phyloP scores from a whole-genome alignment of 768 basidiomycete genomes.

The Leccinum sublutescens region DNA sequence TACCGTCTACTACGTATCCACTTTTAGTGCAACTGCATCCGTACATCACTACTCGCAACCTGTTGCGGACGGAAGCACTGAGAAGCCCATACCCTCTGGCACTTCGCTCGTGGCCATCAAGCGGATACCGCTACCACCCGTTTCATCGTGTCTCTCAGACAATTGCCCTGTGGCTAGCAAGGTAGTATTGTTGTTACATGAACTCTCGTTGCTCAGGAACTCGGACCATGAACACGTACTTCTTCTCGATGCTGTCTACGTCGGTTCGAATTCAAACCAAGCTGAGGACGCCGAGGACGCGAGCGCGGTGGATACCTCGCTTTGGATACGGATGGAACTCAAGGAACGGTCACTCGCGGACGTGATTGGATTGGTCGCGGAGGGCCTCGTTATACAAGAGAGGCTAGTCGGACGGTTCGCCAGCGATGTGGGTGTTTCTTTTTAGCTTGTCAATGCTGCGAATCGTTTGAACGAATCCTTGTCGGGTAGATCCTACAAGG shows the following conservation, averaged over 20 bases:
- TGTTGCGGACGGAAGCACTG: slow-evolving; percentile 31
- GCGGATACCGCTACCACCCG: slow-evolving; percentile 55
- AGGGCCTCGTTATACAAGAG: slow-evolving; percentile 66
- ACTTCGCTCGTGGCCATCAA: slow-evolving; percentile 71
- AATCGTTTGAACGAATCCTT: slow-evolving; percentile 1
- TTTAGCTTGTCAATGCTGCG: neutral
- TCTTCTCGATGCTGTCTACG: slow-evolving; percentile 67
- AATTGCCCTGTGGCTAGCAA: slow-evolving; percentile 50
- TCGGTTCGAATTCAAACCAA: slow-evolving; percentile 43
- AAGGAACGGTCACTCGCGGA: slow-evolving; percentile 89
- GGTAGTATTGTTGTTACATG: slow-evolving; percentile 58
- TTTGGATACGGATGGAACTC: slow-evolving; percentile 89
- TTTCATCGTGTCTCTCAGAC: slow-evolving; percentile 28
- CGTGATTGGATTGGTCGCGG: slow-evolving; percentile 60
- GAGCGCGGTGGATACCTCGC: slow-evolving; percentile 45
- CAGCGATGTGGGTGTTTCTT: slow-evolving; percentile 58
- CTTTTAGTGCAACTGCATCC: slow-evolving; percentile 47
- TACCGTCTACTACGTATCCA: slow-evolving; percentile 12
- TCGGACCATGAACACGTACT: slow-evolving; percentile 63
- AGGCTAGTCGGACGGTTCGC: slow-evolving; percentile 73
- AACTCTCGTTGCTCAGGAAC: slow-evolving; percentile 57
- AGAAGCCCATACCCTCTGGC: slow-evolving; percentile 27
- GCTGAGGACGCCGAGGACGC: slow-evolving; percentile 26
- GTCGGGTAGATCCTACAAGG: slow-evolving; percentile 56
- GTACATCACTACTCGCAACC: slow-evolving; percentile 60